Conservation (phyloP, 2,329 filamentous ascomycete genomes). For the Cladorrhinum sp. region DNA sequence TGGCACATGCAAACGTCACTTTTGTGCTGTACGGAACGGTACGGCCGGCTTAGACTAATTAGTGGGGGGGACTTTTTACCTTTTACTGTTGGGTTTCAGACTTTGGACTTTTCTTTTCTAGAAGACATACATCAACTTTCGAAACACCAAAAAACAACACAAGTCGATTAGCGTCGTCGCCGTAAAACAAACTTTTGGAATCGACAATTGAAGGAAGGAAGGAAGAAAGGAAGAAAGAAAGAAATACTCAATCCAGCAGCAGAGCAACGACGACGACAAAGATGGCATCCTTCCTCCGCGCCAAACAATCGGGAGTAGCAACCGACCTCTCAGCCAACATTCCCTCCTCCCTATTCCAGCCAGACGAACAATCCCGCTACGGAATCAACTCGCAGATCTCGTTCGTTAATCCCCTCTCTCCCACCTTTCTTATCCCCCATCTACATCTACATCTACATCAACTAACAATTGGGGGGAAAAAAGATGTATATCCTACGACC, state of each 20-base stretch:
- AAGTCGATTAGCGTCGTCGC: too few relatives aligned
- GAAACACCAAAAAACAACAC: too few relatives aligned
- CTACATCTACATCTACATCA: slow-evolving; percentile 2
- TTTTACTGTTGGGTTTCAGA: too few relatives aligned
- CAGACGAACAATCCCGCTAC: slow-evolving; percentile 80
- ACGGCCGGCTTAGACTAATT: too few relatives aligned
- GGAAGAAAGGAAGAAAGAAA: neutral
- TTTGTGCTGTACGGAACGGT: too few relatives aligned
- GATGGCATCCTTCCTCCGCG: slow-evolving; percentile 86
- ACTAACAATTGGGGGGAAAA: too few relatives aligned
- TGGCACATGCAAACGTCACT: too few relatives aligned
- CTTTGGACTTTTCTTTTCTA: too few relatives aligned
- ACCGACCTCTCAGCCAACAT: slow-evolving; percentile 85
- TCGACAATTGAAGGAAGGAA: neutral
- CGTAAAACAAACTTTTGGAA: neutral
- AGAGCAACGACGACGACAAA: too few relatives aligned
- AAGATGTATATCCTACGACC: slow-evolving; percentile 82
- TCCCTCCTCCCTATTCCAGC: slow-evolving; percentile 70
- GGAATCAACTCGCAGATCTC: slow-evolving; percentile 76
- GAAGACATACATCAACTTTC: too few relatives aligned
- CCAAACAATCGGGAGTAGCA: slow-evolving; percentile 90
- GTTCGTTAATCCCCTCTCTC: slow-evolving; percentile 38
- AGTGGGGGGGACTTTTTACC: too few relatives aligned
- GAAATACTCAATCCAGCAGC: too few relatives aligned
- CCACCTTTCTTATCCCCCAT: neutral